Conservation (phyloP, 768 basidiomycete genomes). For the Amanita pseudoporphyria region DNA sequence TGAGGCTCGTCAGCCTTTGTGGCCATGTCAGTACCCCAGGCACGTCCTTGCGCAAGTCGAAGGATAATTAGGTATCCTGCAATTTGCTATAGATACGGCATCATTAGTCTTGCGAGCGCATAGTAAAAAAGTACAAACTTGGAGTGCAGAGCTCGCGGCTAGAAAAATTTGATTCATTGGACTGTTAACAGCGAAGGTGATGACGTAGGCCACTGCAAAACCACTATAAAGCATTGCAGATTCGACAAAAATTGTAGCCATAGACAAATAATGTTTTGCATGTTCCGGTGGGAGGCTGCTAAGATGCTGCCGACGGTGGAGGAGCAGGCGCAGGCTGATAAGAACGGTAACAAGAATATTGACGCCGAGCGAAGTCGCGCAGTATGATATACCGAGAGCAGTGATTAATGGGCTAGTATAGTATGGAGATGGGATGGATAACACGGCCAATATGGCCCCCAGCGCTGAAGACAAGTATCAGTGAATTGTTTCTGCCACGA, state of each 20-base stretch:
- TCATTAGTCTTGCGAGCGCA: constrained; percentile 8
- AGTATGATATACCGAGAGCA: constrained; percentile 23
- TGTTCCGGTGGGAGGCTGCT: constrained; percentile 22
- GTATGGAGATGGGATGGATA: no score
- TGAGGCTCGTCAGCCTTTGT: not conserved
- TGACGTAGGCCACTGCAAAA: constrained; percentile 29
- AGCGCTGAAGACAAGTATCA: no score
- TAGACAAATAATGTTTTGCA: no score
- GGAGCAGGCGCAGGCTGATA: constrained; percentile 19
- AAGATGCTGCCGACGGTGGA: constrained; percentile 18
- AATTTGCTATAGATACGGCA: no score
- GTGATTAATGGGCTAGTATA: no score
- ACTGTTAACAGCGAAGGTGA: constrained; percentile 29
- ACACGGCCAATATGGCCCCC: no score
- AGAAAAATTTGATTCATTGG: no score
- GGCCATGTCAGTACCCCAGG: constrained; percentile 20
- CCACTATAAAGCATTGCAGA: no score
- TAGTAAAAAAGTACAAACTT: constrained; percentile 17
- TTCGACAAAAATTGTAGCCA: no score
- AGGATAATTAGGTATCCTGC: no score
- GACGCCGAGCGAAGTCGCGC: constrained; percentile 22
- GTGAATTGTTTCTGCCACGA: no score
- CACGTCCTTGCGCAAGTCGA: no score
- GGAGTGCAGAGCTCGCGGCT: constrained; percentile 22
- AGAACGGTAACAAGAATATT: constrained; percentile 29